phyloP scores from a whole-genome alignment of 257 asterid genomes.

The Nicotiana otophora region DNA sequence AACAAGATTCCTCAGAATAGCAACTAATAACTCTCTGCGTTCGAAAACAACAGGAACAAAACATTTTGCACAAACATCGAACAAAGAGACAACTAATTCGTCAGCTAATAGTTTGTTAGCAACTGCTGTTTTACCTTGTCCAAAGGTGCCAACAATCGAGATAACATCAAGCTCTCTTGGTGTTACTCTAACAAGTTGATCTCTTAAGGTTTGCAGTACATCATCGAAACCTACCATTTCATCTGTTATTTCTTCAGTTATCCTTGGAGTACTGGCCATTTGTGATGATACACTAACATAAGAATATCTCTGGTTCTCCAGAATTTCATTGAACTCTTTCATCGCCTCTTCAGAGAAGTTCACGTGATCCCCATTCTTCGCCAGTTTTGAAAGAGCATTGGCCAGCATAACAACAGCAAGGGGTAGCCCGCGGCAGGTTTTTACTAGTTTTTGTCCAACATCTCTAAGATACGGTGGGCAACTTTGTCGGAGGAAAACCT shows the following conservation, averaged over 20 bases:
- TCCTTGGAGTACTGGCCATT: not conserved
- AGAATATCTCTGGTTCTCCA: not conserved
- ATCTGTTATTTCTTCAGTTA: not conserved
- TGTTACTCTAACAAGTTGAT: not conserved
- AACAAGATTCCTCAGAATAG: not conserved
- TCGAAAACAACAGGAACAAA: not conserved
- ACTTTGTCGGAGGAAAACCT: not conserved
- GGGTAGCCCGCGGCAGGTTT: conserved; percentile 23
- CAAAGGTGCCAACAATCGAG: not conserved
- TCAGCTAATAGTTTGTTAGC: not conserved
- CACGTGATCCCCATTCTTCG: not conserved
- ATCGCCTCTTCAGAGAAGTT: not conserved
- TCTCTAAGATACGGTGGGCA: not conserved
- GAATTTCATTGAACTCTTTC: too few species aligned
- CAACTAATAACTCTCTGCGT: not conserved
- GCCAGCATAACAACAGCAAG: conserved; percentile 11
- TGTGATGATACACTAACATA: not conserved
- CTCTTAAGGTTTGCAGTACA: not conserved
- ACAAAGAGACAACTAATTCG: not conserved
- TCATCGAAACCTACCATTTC: not conserved
- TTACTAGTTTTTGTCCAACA: conserved; percentile 9
- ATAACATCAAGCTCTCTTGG: not conserved
- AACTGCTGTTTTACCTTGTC: not conserved
- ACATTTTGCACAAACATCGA: not conserved
- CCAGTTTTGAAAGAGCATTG: not conserved